Base-by-base conservation (phyloP, 371 early-diverging fungal genomes). In the Mortierella sp. region DNA sequence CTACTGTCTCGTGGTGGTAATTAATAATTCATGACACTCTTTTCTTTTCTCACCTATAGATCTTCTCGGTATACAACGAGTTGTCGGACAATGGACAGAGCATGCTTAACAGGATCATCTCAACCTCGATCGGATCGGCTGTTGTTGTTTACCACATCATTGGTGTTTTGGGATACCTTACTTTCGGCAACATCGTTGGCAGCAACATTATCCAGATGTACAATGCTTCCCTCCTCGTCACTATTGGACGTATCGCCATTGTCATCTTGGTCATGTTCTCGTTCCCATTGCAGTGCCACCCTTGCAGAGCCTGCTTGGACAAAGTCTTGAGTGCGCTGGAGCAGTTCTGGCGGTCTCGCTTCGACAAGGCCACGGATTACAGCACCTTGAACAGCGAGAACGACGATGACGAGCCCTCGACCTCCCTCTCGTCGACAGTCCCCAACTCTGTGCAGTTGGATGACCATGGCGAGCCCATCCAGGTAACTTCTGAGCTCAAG, bases 271-370 rank as follows among this genome's bases (percentile, higher is more conserved):
- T 99, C 70, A 87, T 98, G 54, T 96, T 99, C 80, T 97, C 98
- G 5, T 99, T 98, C 92, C 99, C 99, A 8, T 91, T 99, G 13
- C 99, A 99, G 89, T 92, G 96, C 72, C 98, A 99, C 81, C 99
- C 99, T 4, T 96, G 97, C 81, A 94, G 99, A 72, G 95, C 94
- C 3, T 97, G 97, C 44, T 88, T 99, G 38, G 96, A 97, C 87
- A 99, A 98, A 85, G 93, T 98, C 1, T 72, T 96, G 24, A 75
- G 63, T n/a, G 76, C 83, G 5, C 13, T 76, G 50, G 68, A 52
- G 16, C 63, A 73, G 50, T 75, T 68, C 75, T 85, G 82, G 83
- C 72, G 72, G 3, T 82, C 81, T 14, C 78, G 76, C 0, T 83
- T 81, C 28, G 78, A 80, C 75, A 75, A 78, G 71, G 4, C 52